phyloP scores from a whole-genome alignment of 228 moss, liverwort and hornwort genomes.

The Sphagnum fallax region DNA sequence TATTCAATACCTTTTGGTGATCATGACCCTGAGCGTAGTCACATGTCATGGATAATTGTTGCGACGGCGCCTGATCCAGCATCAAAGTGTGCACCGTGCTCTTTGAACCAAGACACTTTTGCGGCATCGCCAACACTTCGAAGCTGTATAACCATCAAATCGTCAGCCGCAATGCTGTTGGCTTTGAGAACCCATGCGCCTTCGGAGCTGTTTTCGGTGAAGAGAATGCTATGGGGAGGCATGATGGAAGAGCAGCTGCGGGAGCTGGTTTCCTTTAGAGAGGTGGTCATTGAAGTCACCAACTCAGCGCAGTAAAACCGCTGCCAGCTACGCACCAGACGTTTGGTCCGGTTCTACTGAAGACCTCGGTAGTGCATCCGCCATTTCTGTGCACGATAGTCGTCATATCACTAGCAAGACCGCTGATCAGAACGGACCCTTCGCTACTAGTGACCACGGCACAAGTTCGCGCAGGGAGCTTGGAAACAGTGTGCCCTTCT shows the following conservation, averaged over 20 bases:
- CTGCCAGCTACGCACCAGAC: slow-evolving; percentile 10
- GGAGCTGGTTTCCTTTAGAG: neutral
- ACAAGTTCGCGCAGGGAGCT: no score
- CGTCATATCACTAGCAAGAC: neutral
- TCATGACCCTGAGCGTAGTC: no score
- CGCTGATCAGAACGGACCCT: no score
- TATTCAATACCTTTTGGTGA: no score
- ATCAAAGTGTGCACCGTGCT: slow-evolving; percentile 2
- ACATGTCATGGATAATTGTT: no score
- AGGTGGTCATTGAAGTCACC: no score
- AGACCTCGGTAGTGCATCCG: neutral
- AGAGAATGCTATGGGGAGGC: slow-evolving; percentile 1
- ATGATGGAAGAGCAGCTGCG: neutral
- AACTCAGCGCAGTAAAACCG: neutral
- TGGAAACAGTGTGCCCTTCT: neutral
- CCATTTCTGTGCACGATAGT: neutral
- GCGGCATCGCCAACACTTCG: neutral
- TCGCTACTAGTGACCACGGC: no score
- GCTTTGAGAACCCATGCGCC: no score
- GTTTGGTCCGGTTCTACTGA: neutral
- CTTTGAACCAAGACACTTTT: slow-evolving; percentile 14
- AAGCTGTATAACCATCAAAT: neutral
- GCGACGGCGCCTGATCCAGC: no score
- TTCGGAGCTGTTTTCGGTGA: slow-evolving; percentile 1
- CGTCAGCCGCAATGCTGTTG: neutral